Percentiles rank a stretch among this genome's conserved stretches.
Conservation (phyloP, 2,329 filamentous ascomycete species). For the Sporothrix globosa region DNA sequence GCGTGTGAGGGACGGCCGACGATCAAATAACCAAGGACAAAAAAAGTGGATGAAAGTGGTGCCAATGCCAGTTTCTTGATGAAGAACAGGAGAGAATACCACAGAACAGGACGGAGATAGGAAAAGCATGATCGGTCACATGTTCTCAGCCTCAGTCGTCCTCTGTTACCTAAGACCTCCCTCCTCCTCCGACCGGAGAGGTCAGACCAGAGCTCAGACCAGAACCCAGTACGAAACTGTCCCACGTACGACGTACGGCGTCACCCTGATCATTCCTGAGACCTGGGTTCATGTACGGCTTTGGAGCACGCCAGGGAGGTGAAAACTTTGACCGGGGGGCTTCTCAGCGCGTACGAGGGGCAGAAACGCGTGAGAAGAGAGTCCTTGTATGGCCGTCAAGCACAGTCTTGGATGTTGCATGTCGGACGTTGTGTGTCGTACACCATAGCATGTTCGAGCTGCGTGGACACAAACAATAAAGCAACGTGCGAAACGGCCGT, state of each 20-base stretch:
- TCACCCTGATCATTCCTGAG: background rate
- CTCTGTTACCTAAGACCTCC: too few relatives aligned
- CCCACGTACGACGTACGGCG: slow-evolving; percentile 15
- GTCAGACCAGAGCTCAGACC: slow-evolving; percentile 2
- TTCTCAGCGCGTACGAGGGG: background rate
- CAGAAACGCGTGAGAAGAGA: slow-evolving; percentile 23
- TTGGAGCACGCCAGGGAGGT: slow-evolving; percentile 23
- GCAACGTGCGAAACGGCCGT: background rate
- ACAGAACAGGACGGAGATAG: background rate
- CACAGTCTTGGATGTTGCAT: background rate
- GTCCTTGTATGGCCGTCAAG: background rate
- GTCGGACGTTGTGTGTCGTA: background rate
- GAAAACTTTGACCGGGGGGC: slow-evolving; percentile 7
- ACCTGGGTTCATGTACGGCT: slow-evolving; percentile 2
- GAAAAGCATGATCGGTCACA: slow-evolving; percentile 8
- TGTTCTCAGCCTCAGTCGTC: slow-evolving; percentile 21
- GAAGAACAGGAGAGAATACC: slow-evolving; percentile 23
- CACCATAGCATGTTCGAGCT: background rate
- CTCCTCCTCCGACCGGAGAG: background rate
- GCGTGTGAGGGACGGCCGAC: slow-evolving; percentile 3
- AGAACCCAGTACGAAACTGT: background rate
- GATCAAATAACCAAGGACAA: background rate
- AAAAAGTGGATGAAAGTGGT: slow-evolving; percentile 14
- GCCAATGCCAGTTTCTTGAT: slow-evolving; percentile 6
- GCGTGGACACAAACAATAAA: background rate